phyloP scores from a whole-genome alignment of 2,329 filamentous ascomycete genomes.

The Byssoonygena ceratinophila region DNA sequence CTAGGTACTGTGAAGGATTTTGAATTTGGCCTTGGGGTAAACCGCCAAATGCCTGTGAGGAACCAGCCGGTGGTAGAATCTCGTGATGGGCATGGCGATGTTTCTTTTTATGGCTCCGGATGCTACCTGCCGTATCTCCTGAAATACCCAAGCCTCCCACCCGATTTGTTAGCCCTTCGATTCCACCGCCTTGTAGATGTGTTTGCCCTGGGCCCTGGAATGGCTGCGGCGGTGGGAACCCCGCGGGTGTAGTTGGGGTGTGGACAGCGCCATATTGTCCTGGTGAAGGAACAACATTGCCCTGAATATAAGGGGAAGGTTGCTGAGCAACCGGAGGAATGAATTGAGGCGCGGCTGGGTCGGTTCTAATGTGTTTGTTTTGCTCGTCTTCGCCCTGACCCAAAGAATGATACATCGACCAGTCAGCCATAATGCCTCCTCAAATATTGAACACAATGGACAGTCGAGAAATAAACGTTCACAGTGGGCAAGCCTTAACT shows the following conservation, averaged over 20 bases:
- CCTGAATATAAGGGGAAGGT: constrained; percentile 30
- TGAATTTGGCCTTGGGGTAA: constrained; percentile 50
- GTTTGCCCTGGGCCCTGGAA: constrained; percentile 2
- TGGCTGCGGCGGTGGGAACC: constrained; percentile 11
- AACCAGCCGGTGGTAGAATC: constrained; percentile 60
- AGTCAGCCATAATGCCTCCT: constrained; percentile 32
- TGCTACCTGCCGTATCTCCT: constrained; percentile 34
- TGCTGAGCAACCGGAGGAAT: constrained; percentile 30
- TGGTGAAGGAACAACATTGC: constrained; percentile 22
- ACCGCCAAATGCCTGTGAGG: constrained; percentile 59
- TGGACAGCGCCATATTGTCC: constrained; percentile 16
- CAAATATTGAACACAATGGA: constrained; percentile 1
- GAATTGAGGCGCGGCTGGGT: constrained; percentile 48
- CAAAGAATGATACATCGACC: constrained; percentile 33
- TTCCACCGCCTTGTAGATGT: constrained; percentile 21
- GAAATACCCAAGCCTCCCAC: constrained; percentile 49
- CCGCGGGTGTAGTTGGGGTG: background rate
- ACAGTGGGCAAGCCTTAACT: background rate
- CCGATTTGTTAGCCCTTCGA: constrained; percentile 47
- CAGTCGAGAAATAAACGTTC: background rate
- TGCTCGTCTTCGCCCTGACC: constrained; percentile 40
- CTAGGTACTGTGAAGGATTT: constrained; percentile 45
- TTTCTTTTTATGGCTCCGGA: constrained; percentile 65
- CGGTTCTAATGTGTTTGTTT: constrained; percentile 42
- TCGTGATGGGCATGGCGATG: constrained; percentile 86